Evolutionary conservation across 2,329 filamentous ascomycete genomes (phyloP), one percentile per base, ranked within the genome.

Genomic region (Emericellopsis cladophorae): DNA sequence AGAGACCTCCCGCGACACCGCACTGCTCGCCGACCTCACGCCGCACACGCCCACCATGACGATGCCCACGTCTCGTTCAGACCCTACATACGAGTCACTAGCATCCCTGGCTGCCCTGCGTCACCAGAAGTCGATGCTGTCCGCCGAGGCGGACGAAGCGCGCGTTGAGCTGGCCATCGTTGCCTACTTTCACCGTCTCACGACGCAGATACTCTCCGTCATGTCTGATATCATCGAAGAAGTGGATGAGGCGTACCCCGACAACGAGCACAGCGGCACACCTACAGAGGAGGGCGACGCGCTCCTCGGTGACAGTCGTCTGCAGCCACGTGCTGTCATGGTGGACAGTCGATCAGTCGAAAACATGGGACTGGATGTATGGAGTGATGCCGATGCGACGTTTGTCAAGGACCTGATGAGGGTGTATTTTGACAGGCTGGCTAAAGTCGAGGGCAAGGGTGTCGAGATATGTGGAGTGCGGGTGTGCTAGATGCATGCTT

Each of bases 171-270:
- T 86, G 45, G 75, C 80, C 33, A 74, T 87, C 39, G 84, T 89
- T 41, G 80, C 83, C 1, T 92, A 88, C 58, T 90, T 90, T 58
- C 84, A 89, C 59, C 76, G 84, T 1, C 67, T 87, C 40, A 88
- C 84, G 1, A 72, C 74, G 3, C 68, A 75, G 49, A 68, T 86
- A 35, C 61, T 90, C 18, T 68, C 69, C 1, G 71, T 74, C 4
- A 56, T 88, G 40, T 70, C 72, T 1, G 75, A 80, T 45, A 61
- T 84, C 4, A 72, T 84, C 6, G 67, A 70, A 32, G 56, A 55
- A 38, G 55, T 64, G 6, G 68, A 67, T 10, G 66, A 66, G n/a
- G 58, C 61, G 10, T 64, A 65, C 38, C 50, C 51, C 6, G 57
- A 57, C 6, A 62, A 62, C 4, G 61, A 60, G 11, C 63, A 21